Evolutionary conservation across 1,284 basidiomycete species (phyloP).

Genomic region (Ustilago loliicola): DNA sequence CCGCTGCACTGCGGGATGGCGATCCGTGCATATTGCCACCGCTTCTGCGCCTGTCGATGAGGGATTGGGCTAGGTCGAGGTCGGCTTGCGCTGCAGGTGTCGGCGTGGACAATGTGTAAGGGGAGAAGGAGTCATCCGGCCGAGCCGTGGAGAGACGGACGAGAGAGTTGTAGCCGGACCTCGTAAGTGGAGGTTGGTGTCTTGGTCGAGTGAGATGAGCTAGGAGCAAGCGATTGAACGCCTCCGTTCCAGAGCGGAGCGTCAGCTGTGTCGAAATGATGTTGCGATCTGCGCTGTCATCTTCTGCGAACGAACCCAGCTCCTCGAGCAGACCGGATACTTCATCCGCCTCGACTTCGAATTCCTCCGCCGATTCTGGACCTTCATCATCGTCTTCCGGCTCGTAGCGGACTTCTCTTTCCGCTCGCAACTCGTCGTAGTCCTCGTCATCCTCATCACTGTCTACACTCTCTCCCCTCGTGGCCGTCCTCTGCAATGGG

Average conservation of each 20-base stretch:
- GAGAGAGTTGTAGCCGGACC: conserved; percentile 40
- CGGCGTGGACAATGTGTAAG: not conserved
- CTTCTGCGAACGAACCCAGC: conserved; percentile 13
- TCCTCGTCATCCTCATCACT: conserved; percentile 34
- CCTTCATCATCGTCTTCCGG: conserved; percentile 21
- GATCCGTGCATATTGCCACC: not conserved
- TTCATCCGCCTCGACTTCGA: conserved; percentile 23
- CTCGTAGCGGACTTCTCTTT: not conserved
- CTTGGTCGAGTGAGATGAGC: conserved; percentile 43
- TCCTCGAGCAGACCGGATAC: conserved; percentile 36
- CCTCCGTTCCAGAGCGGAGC: conserved; percentile 27
- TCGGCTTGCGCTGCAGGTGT: conserved; percentile 19
- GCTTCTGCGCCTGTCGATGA: conserved; percentile 24
- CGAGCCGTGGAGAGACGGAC: conserved; percentile 7
- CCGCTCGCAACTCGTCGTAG: conserved; percentile 13
- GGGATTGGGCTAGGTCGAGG: conserved; percentile 18
- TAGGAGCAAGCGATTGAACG: conserved; percentile 49
- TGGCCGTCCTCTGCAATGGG: not conserved
- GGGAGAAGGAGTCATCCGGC: not conserved
- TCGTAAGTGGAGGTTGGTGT: conserved; percentile 47
- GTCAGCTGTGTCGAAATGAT: conserved; percentile 18
- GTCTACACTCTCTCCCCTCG: conserved; percentile 3
- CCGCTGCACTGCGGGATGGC: conserved; percentile 2
- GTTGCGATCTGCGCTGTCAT: conserved; percentile 1
- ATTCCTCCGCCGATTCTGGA: not conserved